These are phyloP conservation scores for Blastobotrys elegans DNA, from an alignment of 1,139 yeast species.

Conservation along the genomic window DNA sequence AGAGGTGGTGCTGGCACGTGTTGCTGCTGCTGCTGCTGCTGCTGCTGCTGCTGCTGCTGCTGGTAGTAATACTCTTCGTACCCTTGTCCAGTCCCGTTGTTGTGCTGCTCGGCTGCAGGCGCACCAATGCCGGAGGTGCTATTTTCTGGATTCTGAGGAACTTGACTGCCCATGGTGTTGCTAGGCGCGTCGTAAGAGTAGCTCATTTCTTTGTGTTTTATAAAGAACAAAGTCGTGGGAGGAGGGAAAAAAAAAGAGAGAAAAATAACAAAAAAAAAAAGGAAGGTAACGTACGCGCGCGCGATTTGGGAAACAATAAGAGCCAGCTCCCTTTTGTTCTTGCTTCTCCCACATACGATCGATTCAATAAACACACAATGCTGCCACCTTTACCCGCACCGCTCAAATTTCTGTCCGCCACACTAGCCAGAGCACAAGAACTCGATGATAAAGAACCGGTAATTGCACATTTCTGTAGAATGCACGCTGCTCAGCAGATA, in stretches of 20 bases:
- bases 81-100: background rate
- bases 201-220: background rate
- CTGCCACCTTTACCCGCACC: slow-evolving; percentile 9
- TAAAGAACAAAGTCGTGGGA: background rate
- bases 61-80: background rate
- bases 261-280: too few relatives aligned
- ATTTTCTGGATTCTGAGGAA: too few relatives aligned
- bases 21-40: background rate
- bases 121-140: too few relatives aligned
- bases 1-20: background rate
- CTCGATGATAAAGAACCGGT: slow-evolving; percentile 47
- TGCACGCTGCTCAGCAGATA: slow-evolving; percentile 62
- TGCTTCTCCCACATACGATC: background rate
- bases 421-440: slow-evolving; percentile 49
- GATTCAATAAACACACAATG: background rate
- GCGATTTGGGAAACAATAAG: background rate
- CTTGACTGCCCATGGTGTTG: background rate
- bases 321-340: background rate
- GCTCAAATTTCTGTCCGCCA: slow-evolving; percentile 31
- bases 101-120: background rate
- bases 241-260: background rate
- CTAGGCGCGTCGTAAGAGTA: background rate
- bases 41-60: background rate
- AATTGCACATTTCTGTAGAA: slow-evolving; percentile 51
- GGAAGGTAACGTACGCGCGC: background rate